Conservation (phyloP, 2,329 filamentous ascomycete species). For the Rhynchosporium secalis region DNA sequence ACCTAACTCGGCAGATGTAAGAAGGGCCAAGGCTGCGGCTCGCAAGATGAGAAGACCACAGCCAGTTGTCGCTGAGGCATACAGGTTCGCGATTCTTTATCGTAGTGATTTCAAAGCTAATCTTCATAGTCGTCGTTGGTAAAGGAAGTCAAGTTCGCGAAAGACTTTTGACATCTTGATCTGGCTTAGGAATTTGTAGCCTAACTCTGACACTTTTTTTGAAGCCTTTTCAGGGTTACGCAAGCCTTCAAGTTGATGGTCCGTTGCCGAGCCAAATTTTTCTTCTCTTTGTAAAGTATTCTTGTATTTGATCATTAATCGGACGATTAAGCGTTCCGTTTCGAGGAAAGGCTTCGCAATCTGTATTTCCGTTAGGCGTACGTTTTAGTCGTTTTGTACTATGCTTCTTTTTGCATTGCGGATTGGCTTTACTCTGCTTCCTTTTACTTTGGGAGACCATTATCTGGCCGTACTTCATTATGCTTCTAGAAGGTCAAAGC, state of each 20-base stretch:
- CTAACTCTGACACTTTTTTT: slow-evolving; percentile 32
- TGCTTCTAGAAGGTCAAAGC: not conserved
- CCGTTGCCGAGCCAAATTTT: slow-evolving; percentile 18
- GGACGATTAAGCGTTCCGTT: not conserved
- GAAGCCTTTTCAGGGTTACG: slow-evolving; percentile 23
- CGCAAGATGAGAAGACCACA: slow-evolving; percentile 42
- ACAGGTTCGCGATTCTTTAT: slow-evolving; percentile 35
- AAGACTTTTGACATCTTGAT: not conserved
- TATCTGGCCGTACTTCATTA: not conserved
- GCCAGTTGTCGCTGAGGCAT: slow-evolving; percentile 44
- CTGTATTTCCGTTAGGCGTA: slow-evolving; percentile 15
- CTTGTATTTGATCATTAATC: not conserved
- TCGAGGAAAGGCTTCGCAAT: not conserved
- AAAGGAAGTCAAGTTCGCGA: slow-evolving; percentile 20
- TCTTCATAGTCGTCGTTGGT: slow-evolving; percentile 44
- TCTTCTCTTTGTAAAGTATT: slow-evolving; percentile 9
- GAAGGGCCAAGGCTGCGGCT: slow-evolving; percentile 38
- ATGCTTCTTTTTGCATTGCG: slow-evolving; percentile 19
- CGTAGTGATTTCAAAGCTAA: slow-evolving; percentile 23
- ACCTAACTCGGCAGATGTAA: slow-evolving; percentile 19
- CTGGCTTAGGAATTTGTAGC: slow-evolving; percentile 8
- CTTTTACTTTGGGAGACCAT: not conserved
- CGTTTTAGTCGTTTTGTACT: slow-evolving; percentile 17
- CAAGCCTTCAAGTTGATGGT: slow-evolving; percentile 37
- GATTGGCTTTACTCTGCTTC: slow-evolving; percentile 10